phyloP scores from a whole-genome alignment of 1,284 basidiomycete species.

The Cerrena zonata region DNA sequence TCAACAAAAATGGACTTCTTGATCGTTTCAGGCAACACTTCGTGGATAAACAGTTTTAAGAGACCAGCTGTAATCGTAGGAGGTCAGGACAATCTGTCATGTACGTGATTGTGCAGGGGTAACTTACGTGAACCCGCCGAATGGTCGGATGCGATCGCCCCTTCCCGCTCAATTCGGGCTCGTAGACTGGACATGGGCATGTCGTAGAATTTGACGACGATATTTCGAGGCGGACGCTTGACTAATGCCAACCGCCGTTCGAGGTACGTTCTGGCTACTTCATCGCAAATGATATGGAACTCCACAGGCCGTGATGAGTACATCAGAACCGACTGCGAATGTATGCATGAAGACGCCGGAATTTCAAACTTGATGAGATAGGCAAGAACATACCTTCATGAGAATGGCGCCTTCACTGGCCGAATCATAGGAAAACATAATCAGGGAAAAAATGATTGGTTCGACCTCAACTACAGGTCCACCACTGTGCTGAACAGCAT shows the following conservation, averaged over 20 bases:
- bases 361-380: background rate
- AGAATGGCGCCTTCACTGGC: conserved; percentile 41
- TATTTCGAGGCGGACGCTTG: conserved; percentile 29
- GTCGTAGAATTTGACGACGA: conserved; percentile 37
- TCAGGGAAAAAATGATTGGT: conserved; percentile 38
- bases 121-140: conserved; percentile 42
- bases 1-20: conserved; percentile 43
- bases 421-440: conserved; percentile 41
- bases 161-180: conserved; percentile 41
- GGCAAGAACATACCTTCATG: conserved; percentile 33
- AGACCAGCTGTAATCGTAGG: conserved; percentile 36
- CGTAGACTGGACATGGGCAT: conserved; percentile 35
- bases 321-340: conserved; percentile 39
- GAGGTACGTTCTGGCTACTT: conserved; percentile 33
- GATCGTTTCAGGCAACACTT: conserved; percentile 35
- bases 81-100: conserved; percentile 6
- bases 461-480: conserved; percentile 10
- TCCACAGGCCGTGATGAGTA: conserved; percentile 38
- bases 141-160: conserved; percentile 40
- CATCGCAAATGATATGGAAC: conserved; percentile 46
- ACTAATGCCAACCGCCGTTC: conserved; percentile 34
- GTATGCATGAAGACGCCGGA: background rate
- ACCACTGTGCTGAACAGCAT: background rate
- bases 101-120: conserved; percentile 22
- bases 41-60: conserved; percentile 44